Percentiles rank a stretch among this genome's conserved stretches.
Evolutionary conservation across 306 rosid species (phyloP).

Genomic region (Sophora flavescens): DNA sequence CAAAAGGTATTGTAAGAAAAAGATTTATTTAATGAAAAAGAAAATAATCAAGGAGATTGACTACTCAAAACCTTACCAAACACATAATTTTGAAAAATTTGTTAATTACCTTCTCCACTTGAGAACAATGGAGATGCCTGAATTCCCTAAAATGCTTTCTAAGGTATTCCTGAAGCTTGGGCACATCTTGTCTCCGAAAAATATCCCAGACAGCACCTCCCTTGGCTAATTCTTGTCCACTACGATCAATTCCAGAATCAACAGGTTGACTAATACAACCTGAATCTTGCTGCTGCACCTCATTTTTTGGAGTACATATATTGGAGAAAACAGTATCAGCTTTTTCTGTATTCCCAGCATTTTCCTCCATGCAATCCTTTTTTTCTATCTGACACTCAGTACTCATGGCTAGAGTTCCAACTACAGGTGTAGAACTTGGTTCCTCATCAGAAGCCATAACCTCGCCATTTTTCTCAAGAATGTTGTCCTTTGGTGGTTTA

Average conservation of each 20-base stretch:
- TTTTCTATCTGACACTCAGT: neutral
- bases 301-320: constrained; percentile 5
- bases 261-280: constrained; percentile 15
- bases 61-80: neutral
- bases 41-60: neutral
- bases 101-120: constrained; percentile 61
- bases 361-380: neutral
- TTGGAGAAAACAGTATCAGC: constrained; percentile 20
- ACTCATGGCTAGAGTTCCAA: neutral
- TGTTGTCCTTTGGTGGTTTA: neutral
- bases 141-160: constrained; percentile 69
- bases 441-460: neutral
- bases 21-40: neutral
- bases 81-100: constrained; percentile 9
- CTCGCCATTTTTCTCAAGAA: constrained; percentile 11
- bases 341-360: neutral
- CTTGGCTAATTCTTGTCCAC: constrained; percentile 43
- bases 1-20: constrained; percentile 13
- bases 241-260: constrained; percentile 30
- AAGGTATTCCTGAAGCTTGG: constrained; percentile 72
- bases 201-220: constrained; percentile 88
- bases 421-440: neutral
- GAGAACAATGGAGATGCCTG: constrained; percentile 64
- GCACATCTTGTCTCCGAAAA: constrained; percentile 81
- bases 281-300: constrained; percentile 16